Base-by-base conservation (phyloP, 2,329 filamentous ascomycete genomes). In the Dactylellina leptospora region DNA sequence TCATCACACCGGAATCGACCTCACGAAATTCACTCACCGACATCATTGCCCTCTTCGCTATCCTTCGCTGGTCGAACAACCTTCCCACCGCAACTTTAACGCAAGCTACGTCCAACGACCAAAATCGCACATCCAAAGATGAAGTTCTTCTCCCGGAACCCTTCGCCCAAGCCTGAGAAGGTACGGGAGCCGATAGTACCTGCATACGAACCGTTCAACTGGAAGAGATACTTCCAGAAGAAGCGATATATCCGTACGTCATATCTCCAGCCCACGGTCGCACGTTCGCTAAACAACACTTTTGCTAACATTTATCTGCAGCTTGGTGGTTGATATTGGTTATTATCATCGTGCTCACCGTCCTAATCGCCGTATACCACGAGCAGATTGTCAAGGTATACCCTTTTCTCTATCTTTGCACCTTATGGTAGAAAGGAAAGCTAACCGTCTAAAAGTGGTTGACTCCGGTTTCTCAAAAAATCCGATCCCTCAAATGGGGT, bases 401-500 rank as follows among this genome's bases (percentile, higher is more conserved):
- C 10, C 3, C 13, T 11, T 5, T 16, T n/a, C 10, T 11, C 18
- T 16, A 40, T 40, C 6, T 16, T 40, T 1, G 13, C 18, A 40
- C 8, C 18, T 13, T 40, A 10, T 16, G 36, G 18, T n/a, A 4
- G 36, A 40, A 59, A 16, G 16, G 9, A 23, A 22, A 27, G 48
- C 16, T 42, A 40, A 51, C 25, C 23, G 36, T 40, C 4, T 13
- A 33, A 10, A 60, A 80, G 78, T 68, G 75, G 36, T 68, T 82
- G 22, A 76, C 78, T n/a, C 81, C 81, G 0, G 79, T 79, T 30
- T 79, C 80, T 3, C 75, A 80, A 59, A 80, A 80, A 63, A 79
- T 81, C 22, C 77, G 79, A 22, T 78, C 79, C n/a, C 74, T 80
- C 1, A 79, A 79, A 1, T 80, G 77, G 8, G 81, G 81, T 4